Conservation (phyloP, 139 green algal species). For the Volvox africanus region DNA sequence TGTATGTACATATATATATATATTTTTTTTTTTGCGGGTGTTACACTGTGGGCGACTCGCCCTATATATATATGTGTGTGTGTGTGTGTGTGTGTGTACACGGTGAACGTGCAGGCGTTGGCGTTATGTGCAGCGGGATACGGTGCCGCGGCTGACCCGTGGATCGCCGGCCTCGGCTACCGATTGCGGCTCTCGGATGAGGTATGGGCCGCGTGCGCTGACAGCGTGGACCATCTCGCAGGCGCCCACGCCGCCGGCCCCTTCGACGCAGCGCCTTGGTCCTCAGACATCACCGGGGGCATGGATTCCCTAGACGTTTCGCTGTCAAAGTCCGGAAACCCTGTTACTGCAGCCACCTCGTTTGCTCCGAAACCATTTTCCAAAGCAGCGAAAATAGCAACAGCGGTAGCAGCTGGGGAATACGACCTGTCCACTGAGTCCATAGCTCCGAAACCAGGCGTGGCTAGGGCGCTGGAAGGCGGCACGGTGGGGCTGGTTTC, state of each 20-base stretch:
- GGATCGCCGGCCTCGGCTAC: slow-evolving; percentile 24
- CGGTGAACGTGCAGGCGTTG: neutral
- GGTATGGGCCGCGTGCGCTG: slow-evolving; percentile 22
- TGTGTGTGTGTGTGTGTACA: no score
- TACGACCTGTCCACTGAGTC: no score
- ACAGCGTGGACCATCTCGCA: neutral
- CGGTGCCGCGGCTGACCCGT: neutral
- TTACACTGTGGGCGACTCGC: no score
- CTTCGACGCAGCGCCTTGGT: neutral
- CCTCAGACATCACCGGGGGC: no score
- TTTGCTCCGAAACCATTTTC: neutral
- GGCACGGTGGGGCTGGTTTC: no score
- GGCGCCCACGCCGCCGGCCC: neutral
- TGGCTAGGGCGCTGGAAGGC: no score
- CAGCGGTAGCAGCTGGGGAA: neutral
- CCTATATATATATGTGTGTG: no score
- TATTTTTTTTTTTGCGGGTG: no score
- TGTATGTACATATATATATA: no score
- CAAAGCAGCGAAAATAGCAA: neutral
- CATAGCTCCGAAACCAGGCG: no score
- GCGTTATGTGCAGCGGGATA: neutral
- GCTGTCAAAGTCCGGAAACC: no score
- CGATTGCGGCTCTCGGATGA: slow-evolving; percentile 33
- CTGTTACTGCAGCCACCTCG: neutral
- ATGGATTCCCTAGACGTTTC: no score